These are phyloP conservation scores for Scheffersomyces titani DNA, from an alignment of 1,139 yeast genomes.

Conservation along the genomic window DNA sequence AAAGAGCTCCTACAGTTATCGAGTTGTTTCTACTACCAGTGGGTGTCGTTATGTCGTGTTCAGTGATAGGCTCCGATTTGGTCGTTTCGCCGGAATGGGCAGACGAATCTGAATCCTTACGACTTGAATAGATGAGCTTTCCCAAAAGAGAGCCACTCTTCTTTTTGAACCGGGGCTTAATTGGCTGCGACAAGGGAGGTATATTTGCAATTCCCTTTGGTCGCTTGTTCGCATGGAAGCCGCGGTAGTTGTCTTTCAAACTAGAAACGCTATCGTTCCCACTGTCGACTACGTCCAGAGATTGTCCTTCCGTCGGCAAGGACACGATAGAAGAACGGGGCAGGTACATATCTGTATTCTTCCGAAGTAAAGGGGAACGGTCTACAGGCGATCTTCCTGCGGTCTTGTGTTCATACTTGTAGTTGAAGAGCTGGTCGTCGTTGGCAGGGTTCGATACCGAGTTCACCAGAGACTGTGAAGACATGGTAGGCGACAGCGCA, in stretches of 20 bases:
- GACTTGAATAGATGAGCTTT: constrained; percentile 44
- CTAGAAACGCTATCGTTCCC: constrained; percentile 3
- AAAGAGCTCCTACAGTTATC: background rate
- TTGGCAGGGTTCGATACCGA: background rate
- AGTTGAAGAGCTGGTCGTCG: background rate
- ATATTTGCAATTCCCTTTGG: constrained; percentile 30
- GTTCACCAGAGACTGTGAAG: background rate
- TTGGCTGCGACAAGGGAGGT: constrained; percentile 54
- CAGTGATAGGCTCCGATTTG: background rate
- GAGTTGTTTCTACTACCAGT: background rate
- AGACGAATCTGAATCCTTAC: constrained; percentile 39
- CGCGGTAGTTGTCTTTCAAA: constrained; percentile 40
- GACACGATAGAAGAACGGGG: constrained; percentile 19
- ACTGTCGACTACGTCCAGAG: background rate
- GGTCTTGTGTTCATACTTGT: background rate
- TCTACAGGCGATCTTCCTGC: background rate
- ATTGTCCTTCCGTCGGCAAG: constrained; percentile 6
- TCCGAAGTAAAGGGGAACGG: background rate
- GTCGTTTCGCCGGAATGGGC: background rate
- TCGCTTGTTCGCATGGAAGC: constrained; percentile 47
- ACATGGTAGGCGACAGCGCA: background rate
- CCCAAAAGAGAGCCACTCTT: constrained; percentile 48
- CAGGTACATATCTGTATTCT: constrained; percentile 6
- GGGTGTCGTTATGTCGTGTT: background rate
- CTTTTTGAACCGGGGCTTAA: constrained; percentile 49